Conservation (phyloP, 2,329 filamentous ascomycete genomes). For the Colletotrichum tanaceti region DNA sequence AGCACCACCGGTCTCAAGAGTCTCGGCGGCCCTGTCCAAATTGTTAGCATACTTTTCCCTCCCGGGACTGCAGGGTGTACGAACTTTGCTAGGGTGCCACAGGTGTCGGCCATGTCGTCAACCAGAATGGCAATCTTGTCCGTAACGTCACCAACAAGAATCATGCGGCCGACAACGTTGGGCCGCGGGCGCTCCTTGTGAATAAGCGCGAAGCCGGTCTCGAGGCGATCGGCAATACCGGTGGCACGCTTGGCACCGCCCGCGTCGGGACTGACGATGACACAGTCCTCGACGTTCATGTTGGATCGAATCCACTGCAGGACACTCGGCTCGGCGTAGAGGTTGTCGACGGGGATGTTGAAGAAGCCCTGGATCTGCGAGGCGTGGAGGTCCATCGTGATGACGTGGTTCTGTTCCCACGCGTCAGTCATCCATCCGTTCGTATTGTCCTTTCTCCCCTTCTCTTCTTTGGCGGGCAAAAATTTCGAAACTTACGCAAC, state of each 20-base stretch:
- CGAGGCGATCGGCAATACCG: conserved; percentile 85
- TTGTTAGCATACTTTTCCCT: conserved; percentile 8
- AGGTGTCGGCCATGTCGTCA: conserved; percentile 98
- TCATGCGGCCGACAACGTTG: conserved; percentile 93
- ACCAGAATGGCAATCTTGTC: conserved; percentile 95
- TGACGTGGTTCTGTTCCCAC: conserved; percentile 58
- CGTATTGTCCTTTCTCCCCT: neutral
- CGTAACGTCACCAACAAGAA: conserved; percentile 90
- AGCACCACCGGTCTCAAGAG: conserved; percentile 34
- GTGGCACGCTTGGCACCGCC: conserved; percentile 89
- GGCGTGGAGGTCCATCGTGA: conserved; percentile 90
- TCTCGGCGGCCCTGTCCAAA: conserved; percentile 32
- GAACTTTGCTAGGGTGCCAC: conserved; percentile 85
- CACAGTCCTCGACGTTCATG: conserved; percentile 78
- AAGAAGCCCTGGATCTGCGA: conserved; percentile 92
- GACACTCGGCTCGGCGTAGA: conserved; percentile 88
- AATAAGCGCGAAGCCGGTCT: conserved; percentile 86
- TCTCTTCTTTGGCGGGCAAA: neutral
- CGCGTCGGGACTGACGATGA: conserved; percentile 88
- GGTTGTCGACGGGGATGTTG: conserved; percentile 74
- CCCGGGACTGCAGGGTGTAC: conserved; percentile 55
- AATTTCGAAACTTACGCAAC: conserved; percentile 60
- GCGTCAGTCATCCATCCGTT: neutral
- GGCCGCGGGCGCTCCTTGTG: conserved; percentile 76
- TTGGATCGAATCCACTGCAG: conserved; percentile 87